A percentile compares a stretch with the other conserved stretches of the same genome.
Conservation (phyloP, 2,329 filamentous ascomycete species). For the Triangularia setosa region DNA sequence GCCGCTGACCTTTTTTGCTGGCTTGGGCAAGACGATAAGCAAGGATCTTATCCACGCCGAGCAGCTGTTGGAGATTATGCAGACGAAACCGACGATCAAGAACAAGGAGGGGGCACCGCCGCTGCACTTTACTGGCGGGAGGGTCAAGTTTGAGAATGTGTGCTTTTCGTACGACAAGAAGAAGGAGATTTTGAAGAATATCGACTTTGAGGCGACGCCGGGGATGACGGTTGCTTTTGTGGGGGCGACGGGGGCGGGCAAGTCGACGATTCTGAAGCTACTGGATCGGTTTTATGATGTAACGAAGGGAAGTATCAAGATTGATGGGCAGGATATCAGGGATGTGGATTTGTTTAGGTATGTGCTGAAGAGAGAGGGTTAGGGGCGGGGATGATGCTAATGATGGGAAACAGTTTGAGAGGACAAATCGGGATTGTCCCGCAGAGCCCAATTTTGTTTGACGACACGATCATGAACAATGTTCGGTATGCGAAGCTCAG, state of each 20-base stretch:
- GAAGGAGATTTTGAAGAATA: slow-evolving; percentile 52
- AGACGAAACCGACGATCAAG: slow-evolving; percentile 51
- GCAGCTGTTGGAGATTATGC: slow-evolving; percentile 55
- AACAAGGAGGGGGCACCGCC: slow-evolving; percentile 49
- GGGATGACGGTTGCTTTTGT: slow-evolving; percentile 58
- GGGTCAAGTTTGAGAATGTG: slow-evolving; percentile 53
- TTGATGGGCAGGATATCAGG: slow-evolving; percentile 55
- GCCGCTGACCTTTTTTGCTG: slow-evolving; percentile 66
- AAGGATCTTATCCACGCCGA: slow-evolving; percentile 56
- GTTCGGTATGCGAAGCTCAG: slow-evolving; percentile 53
- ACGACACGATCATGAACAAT: slow-evolving; percentile 58
- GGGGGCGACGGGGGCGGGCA: slow-evolving; percentile 56
- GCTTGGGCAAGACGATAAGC: slow-evolving; percentile 52
- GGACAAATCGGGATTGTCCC: slow-evolving; percentile 54
- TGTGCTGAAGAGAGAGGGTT: background rate
- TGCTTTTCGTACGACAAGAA: slow-evolving; percentile 58
- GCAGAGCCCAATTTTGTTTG: slow-evolving; percentile 53
- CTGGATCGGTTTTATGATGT: slow-evolving; percentile 58
- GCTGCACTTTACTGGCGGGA: slow-evolving; percentile 48
- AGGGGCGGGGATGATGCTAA: slow-evolving; percentile 10
- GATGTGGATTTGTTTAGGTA: slow-evolving; percentile 49
- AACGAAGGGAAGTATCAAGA: slow-evolving; percentile 46
- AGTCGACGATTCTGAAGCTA: slow-evolving; percentile 56
- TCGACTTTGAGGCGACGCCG: slow-evolving; percentile 48
- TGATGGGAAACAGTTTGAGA: slow-evolving; percentile 40